Evolutionary conservation across 805 yeast species (phyloP).

Genomic region (Hanseniaspora thailandica): DNA sequence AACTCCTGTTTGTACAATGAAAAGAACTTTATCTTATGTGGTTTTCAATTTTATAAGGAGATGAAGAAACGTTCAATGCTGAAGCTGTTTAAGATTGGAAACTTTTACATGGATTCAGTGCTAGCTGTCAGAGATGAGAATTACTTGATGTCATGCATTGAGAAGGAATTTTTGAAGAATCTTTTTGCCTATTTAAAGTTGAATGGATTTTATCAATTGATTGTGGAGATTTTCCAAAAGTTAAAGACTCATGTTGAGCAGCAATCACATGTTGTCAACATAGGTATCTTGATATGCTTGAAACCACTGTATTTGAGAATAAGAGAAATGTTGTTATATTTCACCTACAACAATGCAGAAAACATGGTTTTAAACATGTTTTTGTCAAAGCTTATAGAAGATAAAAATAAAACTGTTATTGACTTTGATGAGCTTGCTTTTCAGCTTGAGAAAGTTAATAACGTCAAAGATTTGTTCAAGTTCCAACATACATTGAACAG

Average conservation of each 20-base stretch:
- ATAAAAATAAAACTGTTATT: background rate
- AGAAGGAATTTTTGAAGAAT: conserved; percentile 20
- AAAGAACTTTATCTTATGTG: conserved; percentile 27
- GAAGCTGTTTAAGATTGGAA: conserved; percentile 27
- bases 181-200: conserved; percentile 23
- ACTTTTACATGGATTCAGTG: conserved; percentile 28
- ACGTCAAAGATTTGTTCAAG: background rate
- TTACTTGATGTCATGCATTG: conserved; percentile 17
- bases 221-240: conserved; percentile 14
- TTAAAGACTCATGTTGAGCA: background rate
- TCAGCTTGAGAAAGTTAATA: background rate
- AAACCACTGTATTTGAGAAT: background rate
- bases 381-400: background rate
- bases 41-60: conserved; percentile 29
- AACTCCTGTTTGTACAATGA: conserved; percentile 22
- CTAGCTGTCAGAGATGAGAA: conserved; percentile 11
- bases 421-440: background rate
- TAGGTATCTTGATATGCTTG: background rate
- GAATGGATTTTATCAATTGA: conserved; percentile 22
- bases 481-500: conserved; percentile 19
- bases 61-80: conserved; percentile 25
- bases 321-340: background rate
- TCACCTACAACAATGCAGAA: background rate
- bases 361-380: background rate
- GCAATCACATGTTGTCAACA: background rate